Percentiles rank a stretch among this genome's conserved stretches.
Evolutionary conservation across 108 stramenopile genomes (phyloP).

Genomic region (Cylindrotheca closterium): DNA sequence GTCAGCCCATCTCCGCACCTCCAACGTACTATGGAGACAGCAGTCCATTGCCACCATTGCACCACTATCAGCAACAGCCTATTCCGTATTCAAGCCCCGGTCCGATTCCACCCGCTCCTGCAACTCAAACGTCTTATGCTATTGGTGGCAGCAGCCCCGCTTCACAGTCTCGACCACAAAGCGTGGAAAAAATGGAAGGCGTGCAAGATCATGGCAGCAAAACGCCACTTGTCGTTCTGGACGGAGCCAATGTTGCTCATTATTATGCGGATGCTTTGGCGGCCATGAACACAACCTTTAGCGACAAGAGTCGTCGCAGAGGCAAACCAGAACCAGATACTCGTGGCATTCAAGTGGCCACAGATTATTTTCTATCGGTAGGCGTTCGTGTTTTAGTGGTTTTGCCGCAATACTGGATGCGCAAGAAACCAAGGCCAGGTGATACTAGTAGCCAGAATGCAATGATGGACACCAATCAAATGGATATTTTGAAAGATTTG

Average conservation of each 20-base stretch:
- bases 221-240: conserved; percentile 74
- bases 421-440: conserved; percentile 38
- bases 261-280: conserved; percentile 65
- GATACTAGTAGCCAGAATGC: conserved; percentile 10
- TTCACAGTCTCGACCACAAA: no score
- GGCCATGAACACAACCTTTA: conserved; percentile 12
- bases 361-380: conserved; percentile 57
- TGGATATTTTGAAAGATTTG: conserved; percentile 54
- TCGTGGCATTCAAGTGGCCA: conserved; percentile 59
- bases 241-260: conserved; percentile 85
- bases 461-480: conserved; percentile 49
- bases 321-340: conserved; percentile 51
- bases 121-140: conserved; percentile 4
- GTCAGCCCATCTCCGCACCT: not conserved
- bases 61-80: no score
- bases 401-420: conserved; percentile 71
- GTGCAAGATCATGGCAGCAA: conserved; percentile 42
- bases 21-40: not conserved
- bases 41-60: not conserved
- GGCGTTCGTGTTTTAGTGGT: conserved; percentile 73
- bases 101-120: no score
- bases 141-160: not conserved
- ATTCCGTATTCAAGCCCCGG: no score
- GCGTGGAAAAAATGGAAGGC: conserved; percentile 57
- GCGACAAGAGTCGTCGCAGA: not conserved